These are phyloP conservation scores for Coemansia sp. DNA, from an alignment of 192 early-diverging fungal genomes.

Conservation along the genomic window DNA sequence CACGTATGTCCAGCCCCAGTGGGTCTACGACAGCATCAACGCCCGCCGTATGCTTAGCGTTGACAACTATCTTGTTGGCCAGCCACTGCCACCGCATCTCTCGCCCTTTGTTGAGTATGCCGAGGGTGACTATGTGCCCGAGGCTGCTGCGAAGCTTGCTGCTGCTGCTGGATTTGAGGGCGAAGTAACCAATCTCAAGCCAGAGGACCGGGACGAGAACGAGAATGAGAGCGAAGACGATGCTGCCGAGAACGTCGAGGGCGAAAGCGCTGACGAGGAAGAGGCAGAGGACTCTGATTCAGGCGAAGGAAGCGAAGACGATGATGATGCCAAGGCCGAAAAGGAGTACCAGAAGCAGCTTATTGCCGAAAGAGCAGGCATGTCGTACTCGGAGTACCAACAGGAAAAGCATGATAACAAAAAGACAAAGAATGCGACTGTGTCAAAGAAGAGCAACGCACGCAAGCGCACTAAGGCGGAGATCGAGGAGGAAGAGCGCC, in stretches of 20 bases:
- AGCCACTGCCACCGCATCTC: slow-evolving; percentile 85
- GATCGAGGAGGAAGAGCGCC: slow-evolving; percentile 52
- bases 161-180: slow-evolving; percentile 59
- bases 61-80: slow-evolving; percentile 74
- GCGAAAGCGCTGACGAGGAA: slow-evolving; percentile 65
- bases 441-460: slow-evolving; percentile 1
- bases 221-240: slow-evolving; percentile 50
- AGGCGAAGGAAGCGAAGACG: slow-evolving; percentile 9
- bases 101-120: slow-evolving; percentile 87
- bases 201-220: slow-evolving; percentile 59
- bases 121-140: slow-evolving; percentile 87
- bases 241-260: slow-evolving; percentile 45
- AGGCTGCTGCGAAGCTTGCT: slow-evolving; percentile 50
- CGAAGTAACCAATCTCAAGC: slow-evolving; percentile 62
- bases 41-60: slow-evolving; percentile 68
- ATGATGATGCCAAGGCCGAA: slow-evolving; percentile 35
- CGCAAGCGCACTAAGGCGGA: slow-evolving; percentile 36
- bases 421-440: neutral
- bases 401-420: slow-evolving; percentile 21
- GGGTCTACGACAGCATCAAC: slow-evolving; percentile 95
- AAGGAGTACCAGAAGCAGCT: slow-evolving; percentile 52
- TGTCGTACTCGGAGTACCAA: slow-evolving; percentile 51
- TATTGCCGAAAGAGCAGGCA: slow-evolving; percentile 39
- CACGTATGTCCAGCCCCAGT: slow-evolving; percentile 95
- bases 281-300: slow-evolving; percentile 62